A percentile compares a stretch with the other conserved stretches of the same genome.
Evolutionary conservation across 495 filamentous ascomycete species (phyloP).

Genomic region (Rhypophila decipiens): DNA sequence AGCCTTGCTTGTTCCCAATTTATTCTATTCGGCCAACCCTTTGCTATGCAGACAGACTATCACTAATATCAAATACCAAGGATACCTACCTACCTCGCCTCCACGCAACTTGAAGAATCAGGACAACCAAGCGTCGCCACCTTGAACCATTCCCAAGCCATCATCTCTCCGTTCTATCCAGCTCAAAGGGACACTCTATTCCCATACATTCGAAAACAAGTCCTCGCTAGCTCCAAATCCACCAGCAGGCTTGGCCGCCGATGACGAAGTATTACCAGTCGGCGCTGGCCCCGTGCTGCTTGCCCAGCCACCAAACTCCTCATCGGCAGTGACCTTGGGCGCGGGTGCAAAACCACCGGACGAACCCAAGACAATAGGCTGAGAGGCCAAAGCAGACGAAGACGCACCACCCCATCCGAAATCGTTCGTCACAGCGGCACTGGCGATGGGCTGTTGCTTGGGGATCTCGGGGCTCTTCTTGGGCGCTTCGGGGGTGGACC

Average conservation of each 20-base stretch:
- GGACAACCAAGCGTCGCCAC: no score
- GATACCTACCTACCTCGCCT: no score
- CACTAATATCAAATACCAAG: no score
- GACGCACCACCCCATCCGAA: conserved; percentile 50
- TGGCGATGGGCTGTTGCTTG: conserved; percentile 30
- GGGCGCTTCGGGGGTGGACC: conserved; percentile 42
- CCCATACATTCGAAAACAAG: conserved; percentile 92
- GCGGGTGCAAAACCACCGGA: conserved; percentile 44
- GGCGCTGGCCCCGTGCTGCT: conserved; percentile 47
- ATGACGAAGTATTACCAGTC: conserved; percentile 15
- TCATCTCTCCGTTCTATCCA: no score
- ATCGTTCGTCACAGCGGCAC: conserved; percentile 32
- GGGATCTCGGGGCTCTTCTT: conserved; percentile 25
- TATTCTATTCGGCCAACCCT: no score
- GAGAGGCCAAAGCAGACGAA: conserved; percentile 35
- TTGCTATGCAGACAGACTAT: no score
- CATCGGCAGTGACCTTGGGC: conserved; percentile 69
- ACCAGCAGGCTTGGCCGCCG: conserved; percentile 26
- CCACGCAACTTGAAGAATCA: no score
- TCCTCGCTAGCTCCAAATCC: conserved; percentile 72
- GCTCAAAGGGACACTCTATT: no score
- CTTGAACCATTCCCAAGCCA: no score
- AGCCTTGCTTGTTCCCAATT: no score
- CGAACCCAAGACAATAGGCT: conserved; percentile 47
- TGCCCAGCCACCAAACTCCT: conserved; percentile 93